Conservation (phyloP, 2,329 filamentous ascomycete species). For the Epichloe gansuensis region DNA sequence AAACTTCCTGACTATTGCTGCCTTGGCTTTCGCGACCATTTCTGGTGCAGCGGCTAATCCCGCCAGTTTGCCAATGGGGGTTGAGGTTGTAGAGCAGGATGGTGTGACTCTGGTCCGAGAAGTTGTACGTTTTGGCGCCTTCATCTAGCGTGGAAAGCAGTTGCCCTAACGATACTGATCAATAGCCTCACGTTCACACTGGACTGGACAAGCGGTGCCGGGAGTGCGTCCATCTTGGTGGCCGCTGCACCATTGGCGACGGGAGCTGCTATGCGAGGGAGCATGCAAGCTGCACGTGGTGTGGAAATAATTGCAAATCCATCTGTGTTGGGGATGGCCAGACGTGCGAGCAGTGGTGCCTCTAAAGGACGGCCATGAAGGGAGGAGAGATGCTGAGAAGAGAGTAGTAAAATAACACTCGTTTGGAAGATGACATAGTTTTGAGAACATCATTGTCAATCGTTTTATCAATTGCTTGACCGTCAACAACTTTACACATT, state of each 20-base stretch:
- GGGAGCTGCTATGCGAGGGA: neutral
- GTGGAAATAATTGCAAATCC: slow-evolving; percentile 1
- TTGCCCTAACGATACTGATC: neutral
- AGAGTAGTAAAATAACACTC: no score
- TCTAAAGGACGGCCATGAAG: neutral
- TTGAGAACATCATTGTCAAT: no score
- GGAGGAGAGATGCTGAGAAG: no score
- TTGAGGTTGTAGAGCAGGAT: slow-evolving; percentile 6
- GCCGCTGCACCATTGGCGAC: slow-evolving; percentile 1
- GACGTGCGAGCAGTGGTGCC: neutral
- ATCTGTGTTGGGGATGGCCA: neutral
- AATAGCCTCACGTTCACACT: neutral
- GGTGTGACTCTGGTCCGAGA: slow-evolving; percentile 7
- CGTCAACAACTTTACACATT: no score
- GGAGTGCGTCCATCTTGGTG: neutral
- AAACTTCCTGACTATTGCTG: no score
- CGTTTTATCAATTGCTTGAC: no score
- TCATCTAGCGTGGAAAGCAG: neutral
- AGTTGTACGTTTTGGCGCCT: slow-evolving; percentile 3
- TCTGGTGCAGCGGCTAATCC: slow-evolving; percentile 3
- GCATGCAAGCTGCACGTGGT: slow-evolving; percentile 1
- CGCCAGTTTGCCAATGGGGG: slow-evolving; percentile 6
- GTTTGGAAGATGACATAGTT: no score
- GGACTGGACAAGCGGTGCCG: neutral
- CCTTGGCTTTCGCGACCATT: neutral